Conservation (phyloP, 495 filamentous ascomycete genomes). For the Hypoxylon rickii region DNA sequence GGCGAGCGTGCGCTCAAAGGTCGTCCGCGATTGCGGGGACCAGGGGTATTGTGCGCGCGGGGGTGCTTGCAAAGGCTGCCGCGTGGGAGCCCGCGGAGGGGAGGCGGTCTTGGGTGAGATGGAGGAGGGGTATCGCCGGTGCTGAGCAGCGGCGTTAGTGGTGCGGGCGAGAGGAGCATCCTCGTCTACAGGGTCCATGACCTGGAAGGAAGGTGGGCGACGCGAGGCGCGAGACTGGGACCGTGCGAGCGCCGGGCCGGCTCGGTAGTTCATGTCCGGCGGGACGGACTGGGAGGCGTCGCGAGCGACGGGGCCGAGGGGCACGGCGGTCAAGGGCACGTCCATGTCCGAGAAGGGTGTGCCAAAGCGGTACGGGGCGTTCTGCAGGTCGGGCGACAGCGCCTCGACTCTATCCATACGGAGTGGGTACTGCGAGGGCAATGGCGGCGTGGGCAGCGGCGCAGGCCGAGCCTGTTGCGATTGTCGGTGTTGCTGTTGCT, state of each 20-base stretch:
- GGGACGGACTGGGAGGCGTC: constrained; percentile 86
- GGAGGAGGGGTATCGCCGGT: constrained; percentile 29
- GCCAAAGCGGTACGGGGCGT: constrained; percentile 68
- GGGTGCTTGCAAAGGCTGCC: constrained; percentile 47
- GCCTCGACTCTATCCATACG: constrained; percentile 57
- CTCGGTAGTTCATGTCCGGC: constrained; percentile 82
- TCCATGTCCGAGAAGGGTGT: constrained; percentile 91
- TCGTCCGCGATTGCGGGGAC: constrained; percentile 46
- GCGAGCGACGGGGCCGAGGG: constrained; percentile 68
- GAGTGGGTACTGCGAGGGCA: constrained; percentile 45
- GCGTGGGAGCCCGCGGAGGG: constrained; percentile 25
- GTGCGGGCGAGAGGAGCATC: constrained; percentile 41
- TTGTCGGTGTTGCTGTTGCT: constrained; percentile 39
- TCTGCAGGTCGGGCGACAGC: constrained; percentile 53
- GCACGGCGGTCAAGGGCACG: constrained; percentile 78
- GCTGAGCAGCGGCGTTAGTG: constrained; percentile 36
- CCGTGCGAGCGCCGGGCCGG: constrained; percentile 42
- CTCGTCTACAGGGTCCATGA: constrained; percentile 62
- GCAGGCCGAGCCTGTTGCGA: constrained; percentile 7
- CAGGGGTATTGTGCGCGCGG: constrained; percentile 55
- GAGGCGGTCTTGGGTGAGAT: constrained; percentile 40
- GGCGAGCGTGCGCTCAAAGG: constrained; percentile 45
- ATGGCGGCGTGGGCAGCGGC: constrained; percentile 16
- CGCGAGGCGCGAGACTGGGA: constrained; percentile 62
- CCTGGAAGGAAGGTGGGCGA: constrained; percentile 60